These are phyloP conservation scores for Trichoderma sp. DNA, from an alignment of 2,329 filamentous ascomycete genomes.

Conservation along the genomic window DNA sequence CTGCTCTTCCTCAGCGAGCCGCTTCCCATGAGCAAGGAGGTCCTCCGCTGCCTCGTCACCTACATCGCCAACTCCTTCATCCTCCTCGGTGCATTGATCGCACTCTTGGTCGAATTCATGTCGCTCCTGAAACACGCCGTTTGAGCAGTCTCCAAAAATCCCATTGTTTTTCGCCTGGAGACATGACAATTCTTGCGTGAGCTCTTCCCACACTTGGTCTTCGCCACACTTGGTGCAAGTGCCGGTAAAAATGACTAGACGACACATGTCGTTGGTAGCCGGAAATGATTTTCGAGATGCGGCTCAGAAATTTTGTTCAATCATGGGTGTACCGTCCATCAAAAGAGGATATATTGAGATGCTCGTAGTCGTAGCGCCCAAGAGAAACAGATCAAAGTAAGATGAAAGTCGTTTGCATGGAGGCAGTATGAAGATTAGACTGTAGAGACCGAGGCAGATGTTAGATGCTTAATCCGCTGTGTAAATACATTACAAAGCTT, in stretches of 20 bases:
- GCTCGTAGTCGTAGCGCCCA: background rate
- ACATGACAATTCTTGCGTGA: conserved; percentile 50
- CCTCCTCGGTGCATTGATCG: conserved; percentile 45
- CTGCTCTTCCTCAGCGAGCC: conserved; percentile 29
- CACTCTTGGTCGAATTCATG: conserved; percentile 53
- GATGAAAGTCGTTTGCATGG: background rate
- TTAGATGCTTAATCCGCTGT: background rate
- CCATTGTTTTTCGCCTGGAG: conserved; percentile 53
- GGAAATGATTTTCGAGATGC: background rate
- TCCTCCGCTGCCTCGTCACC: conserved; percentile 35
- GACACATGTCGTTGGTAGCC: conserved; percentile 44
- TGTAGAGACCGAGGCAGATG: background rate
- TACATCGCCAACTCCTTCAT: conserved; percentile 46
- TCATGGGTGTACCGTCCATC: background rate
- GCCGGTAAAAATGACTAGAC: conserved; percentile 48
- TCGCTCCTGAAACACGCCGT: conserved; percentile 45
- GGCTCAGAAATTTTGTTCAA: background rate
- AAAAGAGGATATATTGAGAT: background rate
- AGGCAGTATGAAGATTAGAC: background rate
- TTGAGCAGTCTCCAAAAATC: conserved; percentile 46
- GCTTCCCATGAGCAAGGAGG: conserved; percentile 25
- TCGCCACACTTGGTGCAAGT: conserved; percentile 47
- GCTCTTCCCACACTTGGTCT: conserved; percentile 46
- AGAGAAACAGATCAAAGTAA: background rate
- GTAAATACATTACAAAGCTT: background rate